Percentiles rank a stretch among this genome's conserved stretches.
phyloP scores from a whole-genome alignment of 768 basidiomycete species.

The Mycena epipterygia region DNA sequence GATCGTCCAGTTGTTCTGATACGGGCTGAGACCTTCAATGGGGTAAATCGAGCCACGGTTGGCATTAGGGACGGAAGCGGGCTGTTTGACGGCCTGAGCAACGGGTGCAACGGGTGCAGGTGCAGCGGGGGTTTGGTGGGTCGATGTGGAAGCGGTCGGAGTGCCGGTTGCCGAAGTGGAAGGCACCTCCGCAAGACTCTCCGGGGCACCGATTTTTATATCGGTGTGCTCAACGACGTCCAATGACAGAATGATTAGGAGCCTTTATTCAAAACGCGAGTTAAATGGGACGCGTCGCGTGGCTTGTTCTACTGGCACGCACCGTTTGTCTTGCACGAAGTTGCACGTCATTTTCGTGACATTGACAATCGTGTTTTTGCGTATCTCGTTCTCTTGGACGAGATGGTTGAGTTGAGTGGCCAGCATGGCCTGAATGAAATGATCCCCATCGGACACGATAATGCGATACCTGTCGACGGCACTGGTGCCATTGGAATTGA shows the following conservation, averaged over 20 bases:
- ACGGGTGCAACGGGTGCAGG: slow-evolving; percentile 41
- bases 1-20: slow-evolving; percentile 99
- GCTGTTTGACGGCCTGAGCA: slow-evolving; percentile 35
- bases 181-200: slow-evolving; percentile 46
- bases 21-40: slow-evolving; percentile 95
- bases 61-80: slow-evolving; percentile 35
- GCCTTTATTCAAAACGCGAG: slow-evolving; percentile 55
- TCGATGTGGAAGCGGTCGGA: slow-evolving; percentile 45
- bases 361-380: slow-evolving; percentile 76
- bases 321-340: slow-evolving; percentile 88
- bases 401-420: slow-evolving; percentile 90
- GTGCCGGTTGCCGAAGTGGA: slow-evolving; percentile 30
- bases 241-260: slow-evolving; percentile 85
- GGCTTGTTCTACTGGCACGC: slow-evolving; percentile 44
- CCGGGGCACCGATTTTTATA: slow-evolving; percentile 82
- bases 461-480: slow-evolving; percentile 76
- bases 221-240: slow-evolving; percentile 64
- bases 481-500: slow-evolving; percentile 56
- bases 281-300: slow-evolving; percentile 10
- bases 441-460: slow-evolving; percentile 90
- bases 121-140: slow-evolving; percentile 25
- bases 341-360: slow-evolving; percentile 87
- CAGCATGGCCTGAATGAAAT: slow-evolving; percentile 94
- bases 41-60: slow-evolving; percentile 69
- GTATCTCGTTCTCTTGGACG: slow-evolving; percentile 73